Evolutionary conservation across 768 basidiomycete species (phyloP).

Genomic region (Mycena maculata): DNA sequence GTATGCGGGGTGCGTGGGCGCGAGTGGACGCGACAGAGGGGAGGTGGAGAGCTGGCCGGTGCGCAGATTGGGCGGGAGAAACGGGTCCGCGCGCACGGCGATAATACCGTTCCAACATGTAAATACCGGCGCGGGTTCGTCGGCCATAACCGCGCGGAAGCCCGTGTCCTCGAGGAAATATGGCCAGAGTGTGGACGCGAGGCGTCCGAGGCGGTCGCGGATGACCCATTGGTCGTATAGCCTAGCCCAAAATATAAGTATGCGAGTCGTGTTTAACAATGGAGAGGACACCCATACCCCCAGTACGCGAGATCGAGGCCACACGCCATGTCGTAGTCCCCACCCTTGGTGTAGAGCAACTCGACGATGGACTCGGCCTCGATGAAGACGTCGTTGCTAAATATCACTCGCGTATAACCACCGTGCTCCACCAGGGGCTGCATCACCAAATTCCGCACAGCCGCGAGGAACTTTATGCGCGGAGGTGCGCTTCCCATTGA

Average conservation of each 20-base stretch:
- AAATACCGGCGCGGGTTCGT: slow-evolving; percentile 55
- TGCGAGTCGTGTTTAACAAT: no score
- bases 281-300: no score
- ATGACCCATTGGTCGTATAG: slow-evolving; percentile 44
- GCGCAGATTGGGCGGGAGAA: slow-evolving; percentile 52
- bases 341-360: slow-evolving; percentile 49
- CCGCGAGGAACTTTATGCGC: slow-evolving; percentile 19
- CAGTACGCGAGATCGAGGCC: slow-evolving; percentile 52
- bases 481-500: slow-evolving; percentile 32
- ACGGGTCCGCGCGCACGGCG: slow-evolving; percentile 51
- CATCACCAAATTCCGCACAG: slow-evolving; percentile 38
- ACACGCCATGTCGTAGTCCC: slow-evolving; percentile 57
- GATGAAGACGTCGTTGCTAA: slow-evolving; percentile 57
- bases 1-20: slow-evolving; percentile 41
- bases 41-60: slow-evolving; percentile 38
- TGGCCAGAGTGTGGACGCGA: slow-evolving; percentile 48
- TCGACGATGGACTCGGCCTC: slow-evolving; percentile 55
- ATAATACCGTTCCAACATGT: slow-evolving; percentile 60
- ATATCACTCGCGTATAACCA: slow-evolving; percentile 53
- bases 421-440: slow-evolving; percentile 52
- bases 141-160: slow-evolving; percentile 46
- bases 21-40: slow-evolving; percentile 20
- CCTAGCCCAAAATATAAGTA: no score
- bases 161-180: slow-evolving; percentile 53
- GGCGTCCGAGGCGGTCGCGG: slow-evolving; percentile 46